Conservation (phyloP, 345 rosid genomes). For the Turritis glabra region DNA sequence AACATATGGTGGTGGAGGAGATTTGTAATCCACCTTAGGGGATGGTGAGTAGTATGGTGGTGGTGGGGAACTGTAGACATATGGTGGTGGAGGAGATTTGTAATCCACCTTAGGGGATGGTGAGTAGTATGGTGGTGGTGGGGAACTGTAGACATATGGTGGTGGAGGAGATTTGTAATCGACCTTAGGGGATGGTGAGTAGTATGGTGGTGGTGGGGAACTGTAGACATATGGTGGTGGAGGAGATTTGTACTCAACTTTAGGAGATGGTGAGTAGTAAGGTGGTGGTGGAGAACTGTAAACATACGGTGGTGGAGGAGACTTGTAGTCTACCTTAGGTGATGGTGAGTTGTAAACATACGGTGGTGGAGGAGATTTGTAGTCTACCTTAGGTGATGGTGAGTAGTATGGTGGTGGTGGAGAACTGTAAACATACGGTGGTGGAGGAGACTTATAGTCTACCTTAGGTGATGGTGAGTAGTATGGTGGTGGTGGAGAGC, state of each 20-base stretch:
- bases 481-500: background rate
- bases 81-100: background rate
- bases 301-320: slow-evolving; percentile 9
- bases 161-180: background rate
- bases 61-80: background rate
- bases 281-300: slow-evolving; percentile 7
- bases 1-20: background rate
- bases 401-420: slow-evolving; percentile 14
- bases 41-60: background rate
- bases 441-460: background rate
- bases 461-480: background rate
- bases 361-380: slow-evolving; percentile 10
- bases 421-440: background rate
- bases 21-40: background rate
- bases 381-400: background rate
- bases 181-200: background rate
- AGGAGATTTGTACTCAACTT: background rate
- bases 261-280: background rate
- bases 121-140: background rate
- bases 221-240: background rate
- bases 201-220: background rate
- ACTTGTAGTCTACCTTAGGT: background rate
- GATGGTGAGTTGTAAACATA: background rate
- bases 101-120: background rate
- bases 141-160: background rate